Base-by-base conservation (phyloP, 495 filamentous ascomycete species). In the Hyphodiscus hymeniophilus region DNA sequence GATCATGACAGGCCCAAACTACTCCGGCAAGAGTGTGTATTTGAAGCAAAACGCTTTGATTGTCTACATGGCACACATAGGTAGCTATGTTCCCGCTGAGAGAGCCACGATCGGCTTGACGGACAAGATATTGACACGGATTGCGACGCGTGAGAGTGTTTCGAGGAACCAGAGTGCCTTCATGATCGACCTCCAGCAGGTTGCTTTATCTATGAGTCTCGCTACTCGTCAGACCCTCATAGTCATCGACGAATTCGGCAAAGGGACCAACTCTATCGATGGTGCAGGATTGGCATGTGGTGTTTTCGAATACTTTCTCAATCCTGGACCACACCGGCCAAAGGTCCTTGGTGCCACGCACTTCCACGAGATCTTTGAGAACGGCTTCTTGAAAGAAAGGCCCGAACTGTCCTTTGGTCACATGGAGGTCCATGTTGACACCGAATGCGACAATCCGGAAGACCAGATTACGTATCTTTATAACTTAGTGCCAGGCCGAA, bases 11-110 rank as follows among this genome's bases (percentile, higher is more conserved):
- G 92, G 92, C 1, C 90, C 92, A 30, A 97, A 98, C 56, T 94
- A 88, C 66, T 96, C 92, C 0, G 94, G 92, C 7, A 97, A 97
- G 61, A 95, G 88, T 58, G 78, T 97, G 23, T 95, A 95, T 64
- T 81, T 98, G 66, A 97, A 94, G 62, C 92, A 95, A 60, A 79
- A 89, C 44, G 94, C 92, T n/a, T 62, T 96, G 35, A 94, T 96
- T 52, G 84, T 94, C 17, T 95, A 90, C 58, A 71, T 98, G 59
- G 90, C 94, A 8, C 92, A 98, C 54, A 80, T 95, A 44, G 94
- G 94, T 44, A 87, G 88, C 60, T 96, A 85, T 57, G 84, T 98
- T 6, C 91, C 92, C 2, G 89, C 90, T 2, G 76, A 82, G 17
- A 67, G 62, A 13, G 94, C 89, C 12, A 76, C 69, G 6, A 84